These are phyloP conservation scores for Phellopilus nigrolimitatus DNA, from an alignment of 1,284 basidiomycete genomes.

Conservation along the genomic window DNA sequence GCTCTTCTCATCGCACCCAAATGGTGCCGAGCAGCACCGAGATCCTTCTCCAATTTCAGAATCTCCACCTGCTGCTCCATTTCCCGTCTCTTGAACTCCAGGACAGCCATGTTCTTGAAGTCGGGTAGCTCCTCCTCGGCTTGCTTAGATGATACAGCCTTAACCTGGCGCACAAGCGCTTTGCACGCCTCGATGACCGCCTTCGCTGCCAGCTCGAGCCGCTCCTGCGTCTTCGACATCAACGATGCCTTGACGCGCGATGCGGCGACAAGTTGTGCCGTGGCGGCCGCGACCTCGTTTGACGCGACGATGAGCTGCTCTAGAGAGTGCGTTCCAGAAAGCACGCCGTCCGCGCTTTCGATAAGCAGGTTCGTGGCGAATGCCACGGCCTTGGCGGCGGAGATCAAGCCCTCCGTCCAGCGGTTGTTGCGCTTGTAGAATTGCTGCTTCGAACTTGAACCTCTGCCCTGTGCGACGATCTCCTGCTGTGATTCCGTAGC, in stretches of 20 bases:
- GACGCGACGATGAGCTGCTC: conserved; percentile 99
- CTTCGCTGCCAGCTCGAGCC: conserved; percentile 93
- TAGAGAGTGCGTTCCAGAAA: conserved; percentile 92
- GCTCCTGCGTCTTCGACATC: conserved; percentile 98
- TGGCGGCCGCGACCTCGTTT: conserved; percentile 95
- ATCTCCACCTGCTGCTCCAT: conserved; percentile 99
- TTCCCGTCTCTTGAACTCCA: conserved; percentile 97
- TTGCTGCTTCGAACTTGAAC: conserved; percentile 86
- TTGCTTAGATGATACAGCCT: conserved; percentile 87
- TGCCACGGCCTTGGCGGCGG: conserved; percentile 95
- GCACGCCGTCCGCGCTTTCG: conserved; percentile 95
- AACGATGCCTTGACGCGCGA: conserved; percentile 97
- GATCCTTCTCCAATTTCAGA: conserved; percentile 92
- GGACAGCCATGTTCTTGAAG: conserved; percentile 87
- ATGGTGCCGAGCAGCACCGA: conserved; percentile 82
- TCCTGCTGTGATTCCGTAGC: conserved; percentile 98
- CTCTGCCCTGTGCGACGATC: conserved; percentile 94
- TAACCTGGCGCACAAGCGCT: conserved; percentile 94
- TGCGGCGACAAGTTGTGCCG: conserved; percentile 97
- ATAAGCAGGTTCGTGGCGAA: conserved; percentile 97
- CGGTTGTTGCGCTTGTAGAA: conserved; percentile 99
- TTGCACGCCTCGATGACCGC: conserved; percentile 99
- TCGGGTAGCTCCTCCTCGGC: conserved; percentile 77
- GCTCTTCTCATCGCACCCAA: conserved; percentile 89
- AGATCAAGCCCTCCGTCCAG: conserved; percentile 99